These are phyloP conservation scores for Yamadazyma atlantica DNA, from an alignment of 1,139 yeast genomes.

Conservation along the genomic window DNA sequence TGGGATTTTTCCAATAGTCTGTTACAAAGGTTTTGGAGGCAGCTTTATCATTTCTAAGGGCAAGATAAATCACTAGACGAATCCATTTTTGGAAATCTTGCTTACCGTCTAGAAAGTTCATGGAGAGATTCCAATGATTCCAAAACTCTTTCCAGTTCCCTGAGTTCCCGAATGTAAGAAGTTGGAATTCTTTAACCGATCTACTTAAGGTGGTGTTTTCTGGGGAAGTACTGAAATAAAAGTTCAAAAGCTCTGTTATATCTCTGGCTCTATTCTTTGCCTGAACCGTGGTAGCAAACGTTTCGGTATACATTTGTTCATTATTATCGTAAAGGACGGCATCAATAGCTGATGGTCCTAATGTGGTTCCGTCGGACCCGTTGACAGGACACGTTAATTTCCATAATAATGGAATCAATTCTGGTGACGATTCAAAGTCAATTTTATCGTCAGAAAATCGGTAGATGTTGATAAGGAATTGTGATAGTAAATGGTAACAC, in stretches of 20 bases:
- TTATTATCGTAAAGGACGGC: slow-evolving; percentile 21
- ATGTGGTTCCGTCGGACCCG: slow-evolving; percentile 7
- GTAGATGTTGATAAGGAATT: slow-evolving; percentile 27
- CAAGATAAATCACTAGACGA: slow-evolving; percentile 34
- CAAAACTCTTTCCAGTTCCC: slow-evolving; percentile 41
- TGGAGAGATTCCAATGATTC: slow-evolving; percentile 36
- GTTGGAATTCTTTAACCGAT: slow-evolving; percentile 28
- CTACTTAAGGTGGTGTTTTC: slow-evolving; percentile 7
- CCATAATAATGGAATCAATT: slow-evolving; percentile 38
- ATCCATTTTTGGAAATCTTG: slow-evolving; percentile 28
- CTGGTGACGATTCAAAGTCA: slow-evolving; percentile 25
- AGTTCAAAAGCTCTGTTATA: slow-evolving; percentile 26
- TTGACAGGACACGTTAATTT: slow-evolving; percentile 19
- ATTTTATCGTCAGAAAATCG: slow-evolving; percentile 26
- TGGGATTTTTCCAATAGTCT: slow-evolving; percentile 28
- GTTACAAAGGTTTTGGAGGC: slow-evolving; percentile 34
- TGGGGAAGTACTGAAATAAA: slow-evolving; percentile 16
- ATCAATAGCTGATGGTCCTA: slow-evolving; percentile 29
- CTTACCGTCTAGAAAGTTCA: slow-evolving; percentile 15
- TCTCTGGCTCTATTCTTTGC: slow-evolving; percentile 34
- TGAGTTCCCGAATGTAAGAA: slow-evolving; percentile 41
- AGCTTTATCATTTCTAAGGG: slow-evolving; percentile 25
- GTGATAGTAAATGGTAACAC: slow-evolving; percentile 24
- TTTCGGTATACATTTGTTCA: slow-evolving; percentile 1
- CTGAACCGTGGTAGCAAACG: slow-evolving; percentile 11